Evolutionary conservation across 179 eudicot genomes (phyloP), one percentile per base, ranked within the genome.

Genomic region (Amaranthus tricolor): DNA sequence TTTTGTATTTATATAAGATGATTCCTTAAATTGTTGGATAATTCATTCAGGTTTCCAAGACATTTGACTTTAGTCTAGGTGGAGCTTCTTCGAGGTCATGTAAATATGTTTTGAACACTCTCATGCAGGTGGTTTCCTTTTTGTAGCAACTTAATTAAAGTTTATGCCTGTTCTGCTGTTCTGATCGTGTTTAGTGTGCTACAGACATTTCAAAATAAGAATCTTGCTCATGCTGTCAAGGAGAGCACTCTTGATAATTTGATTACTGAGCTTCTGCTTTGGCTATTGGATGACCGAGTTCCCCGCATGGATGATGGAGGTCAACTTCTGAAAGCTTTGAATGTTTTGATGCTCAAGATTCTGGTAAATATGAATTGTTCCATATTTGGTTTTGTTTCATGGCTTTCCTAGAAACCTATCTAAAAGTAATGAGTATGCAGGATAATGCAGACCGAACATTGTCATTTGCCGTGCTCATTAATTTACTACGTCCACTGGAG

Each of bases 51-150:
- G 98, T 95, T 54, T 93, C 98, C 8, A 91, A 84, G 84, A 90
- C 98, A 24, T 96, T 96, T 82, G 96, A 93, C 81, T 96, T 89
- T 64, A 87, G 99, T 84, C 81, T 96, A 70, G 76, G 84, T 14
- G 99, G 99, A 49, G 96, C 96, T 71, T 93, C 99, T 74, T 96
- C 99, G 53, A 91, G 99, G 85, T 93, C 99, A 58, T 96, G 98
- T 82, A 93, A 93, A 93, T 91, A 96, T 81, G 99, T 96, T 45
- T 74, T 93, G 73, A 91, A 93, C 84, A 96, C 99, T 24, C 90
- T 96, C 21, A 91, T 93, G 99, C 98, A 89, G 97, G 99, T 91
- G 79, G 21, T 43, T 17, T 72, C 24, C 19, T 21, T 14, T 6
- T 74, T 50, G 62, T 48, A 49, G 66, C 62, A 55, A 65, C 20